Evolutionary conservation across 78 protist genomes (phyloP), one percentile per base, ranked within the genome.

Genomic region (Bodo saltans): DNA sequence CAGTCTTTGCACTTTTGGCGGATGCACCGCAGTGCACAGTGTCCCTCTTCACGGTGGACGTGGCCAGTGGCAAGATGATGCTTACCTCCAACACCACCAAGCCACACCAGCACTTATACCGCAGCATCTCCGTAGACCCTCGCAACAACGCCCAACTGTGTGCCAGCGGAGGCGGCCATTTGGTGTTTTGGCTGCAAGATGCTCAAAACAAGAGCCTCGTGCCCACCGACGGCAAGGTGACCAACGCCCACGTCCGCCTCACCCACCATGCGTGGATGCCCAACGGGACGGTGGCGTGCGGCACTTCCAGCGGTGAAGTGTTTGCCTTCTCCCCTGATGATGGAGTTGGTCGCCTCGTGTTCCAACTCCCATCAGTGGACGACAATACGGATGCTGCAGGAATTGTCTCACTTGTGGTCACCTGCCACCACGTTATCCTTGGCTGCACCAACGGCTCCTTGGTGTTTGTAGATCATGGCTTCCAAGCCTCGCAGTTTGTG

Each of bases 221-320:
- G 40, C 81, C 42, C 69, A 32, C 60, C 34, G 60, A 47, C n/a
- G 1, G 34, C 29, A 38, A 17, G n/a, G 81, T 30, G 26, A 67
- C 69, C 69, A 39, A 76, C 34, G 23, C 1, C 38, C 73, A 8
- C 39, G 29, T 30, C 26, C 12, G 35, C 34, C 3, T 76, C 67
- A 76, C 81, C 34, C 3, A 29, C 69, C 37, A 12, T 3, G 8
- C 42, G 41, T 60, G 12, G 34, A 17, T 28, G 39, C 38, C 42
- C 67, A 76, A 76, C 69, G 81, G 81, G n/a, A 28, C 1, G 32
- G 81, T 40, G 32, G 69, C 42, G 34, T 47, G 72, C 37, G 81
- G 81, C 35, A 76, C 81, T 8, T 17, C 68, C 37, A 27, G 35
- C 81, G 81, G 81, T 35, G 81, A 4, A 3, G 35, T 76, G 34